Percentiles rank a stretch among this genome's conserved stretches.
Conservation (phyloP, 2,329 filamentous ascomycete species). For the Aurifilum marmelostoma region DNA sequence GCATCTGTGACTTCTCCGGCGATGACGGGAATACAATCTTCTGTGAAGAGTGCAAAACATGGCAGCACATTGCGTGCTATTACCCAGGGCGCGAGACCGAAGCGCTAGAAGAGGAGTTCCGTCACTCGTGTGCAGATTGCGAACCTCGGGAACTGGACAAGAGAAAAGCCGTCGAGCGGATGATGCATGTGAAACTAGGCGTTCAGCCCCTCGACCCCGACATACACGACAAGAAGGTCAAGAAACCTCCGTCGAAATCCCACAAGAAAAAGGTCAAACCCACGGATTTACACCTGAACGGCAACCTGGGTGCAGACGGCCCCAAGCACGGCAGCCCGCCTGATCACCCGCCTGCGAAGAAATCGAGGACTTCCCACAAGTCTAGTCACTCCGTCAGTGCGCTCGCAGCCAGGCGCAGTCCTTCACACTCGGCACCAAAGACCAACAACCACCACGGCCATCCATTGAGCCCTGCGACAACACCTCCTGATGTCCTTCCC, state of each 20-base stretch:
- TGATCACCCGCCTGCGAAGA: slow-evolving; percentile 68
- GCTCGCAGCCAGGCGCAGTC: slow-evolving; percentile 66
- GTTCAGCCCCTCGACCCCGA: slow-evolving; percentile 49
- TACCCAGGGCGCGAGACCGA: slow-evolving; percentile 75
- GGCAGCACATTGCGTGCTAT: slow-evolving; percentile 98
- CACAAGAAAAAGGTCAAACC: slow-evolving; percentile 34
- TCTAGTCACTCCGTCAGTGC: slow-evolving; percentile 75
- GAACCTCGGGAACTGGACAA: slow-evolving; percentile 75
- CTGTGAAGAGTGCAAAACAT: slow-evolving; percentile 93
- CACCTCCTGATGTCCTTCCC: slow-evolving; percentile 67
- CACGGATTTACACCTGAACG: slow-evolving; percentile 62
- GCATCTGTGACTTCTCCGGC: slow-evolving; percentile 90
- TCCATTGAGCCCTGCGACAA: slow-evolving; percentile 76
- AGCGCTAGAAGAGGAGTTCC: slow-evolving; percentile 67
- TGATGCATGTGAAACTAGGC: slow-evolving; percentile 64
- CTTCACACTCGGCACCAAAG: slow-evolving; percentile 64
- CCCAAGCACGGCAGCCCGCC: slow-evolving; percentile 51
- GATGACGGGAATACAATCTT: slow-evolving; percentile 98
- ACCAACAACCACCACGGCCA: slow-evolving; percentile 59
- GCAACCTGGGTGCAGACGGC: slow-evolving; percentile 62
- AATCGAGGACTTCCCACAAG: slow-evolving; percentile 80
- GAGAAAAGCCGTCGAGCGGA: slow-evolving; percentile 74
- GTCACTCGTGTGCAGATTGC: slow-evolving; percentile 90
- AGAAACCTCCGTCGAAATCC: slow-evolving; percentile 63
- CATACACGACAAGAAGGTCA: slow-evolving; percentile 68